Percentiles rank a stretch among this genome's conserved stretches.
phyloP scores from a whole-genome alignment of 768 basidiomycete genomes.

The Harrya chromipes region DNA sequence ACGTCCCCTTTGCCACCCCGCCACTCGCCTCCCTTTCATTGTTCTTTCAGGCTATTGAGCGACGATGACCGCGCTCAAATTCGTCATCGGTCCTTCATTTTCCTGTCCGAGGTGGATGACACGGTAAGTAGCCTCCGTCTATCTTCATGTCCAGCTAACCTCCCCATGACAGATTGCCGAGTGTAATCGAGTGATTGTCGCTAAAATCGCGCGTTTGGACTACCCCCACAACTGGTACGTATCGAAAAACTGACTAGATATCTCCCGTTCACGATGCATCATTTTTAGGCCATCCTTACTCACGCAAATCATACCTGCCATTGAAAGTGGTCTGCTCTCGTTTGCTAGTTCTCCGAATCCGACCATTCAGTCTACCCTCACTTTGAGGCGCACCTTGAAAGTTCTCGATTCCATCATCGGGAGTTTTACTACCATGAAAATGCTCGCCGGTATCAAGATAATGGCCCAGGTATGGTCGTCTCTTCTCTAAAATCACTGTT shows the following conservation, averaged over 20 bases:
- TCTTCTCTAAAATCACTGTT: background rate
- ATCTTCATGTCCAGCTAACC: slow-evolving; percentile 1
- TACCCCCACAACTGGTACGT: slow-evolving; percentile 70
- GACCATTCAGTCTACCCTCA: slow-evolving; percentile 44
- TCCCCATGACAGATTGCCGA: slow-evolving; percentile 53
- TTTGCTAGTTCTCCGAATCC: slow-evolving; percentile 43
- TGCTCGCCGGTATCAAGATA: slow-evolving; percentile 61
- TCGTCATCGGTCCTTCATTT: slow-evolving; percentile 57
- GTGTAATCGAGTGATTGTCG: slow-evolving; percentile 70
- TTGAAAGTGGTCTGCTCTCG: slow-evolving; percentile 52
- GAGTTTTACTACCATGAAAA: slow-evolving; percentile 68
- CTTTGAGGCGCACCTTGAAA: slow-evolving; percentile 58
- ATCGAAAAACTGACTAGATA: background rate
- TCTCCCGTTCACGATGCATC: background rate
- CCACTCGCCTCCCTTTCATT: slow-evolving; percentile 8
- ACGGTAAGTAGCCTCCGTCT: slow-evolving; percentile 45
- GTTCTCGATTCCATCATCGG: slow-evolving; percentile 65
- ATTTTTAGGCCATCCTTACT: slow-evolving; percentile 25
- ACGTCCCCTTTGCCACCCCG: slow-evolving; percentile 16
- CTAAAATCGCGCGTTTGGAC: slow-evolving; percentile 76
- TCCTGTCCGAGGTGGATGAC: slow-evolving; percentile 77
- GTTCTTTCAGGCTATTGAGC: slow-evolving; percentile 52
- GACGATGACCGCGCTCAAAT: slow-evolving; percentile 68
- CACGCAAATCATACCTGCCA: slow-evolving; percentile 45
- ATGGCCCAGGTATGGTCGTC: slow-evolving; percentile 54